Evolutionary conservation across 345 rosid genomes (phyloP), one percentile per base, ranked within the genome.

Genomic region (Diplotaxis tenuifolia): DNA sequence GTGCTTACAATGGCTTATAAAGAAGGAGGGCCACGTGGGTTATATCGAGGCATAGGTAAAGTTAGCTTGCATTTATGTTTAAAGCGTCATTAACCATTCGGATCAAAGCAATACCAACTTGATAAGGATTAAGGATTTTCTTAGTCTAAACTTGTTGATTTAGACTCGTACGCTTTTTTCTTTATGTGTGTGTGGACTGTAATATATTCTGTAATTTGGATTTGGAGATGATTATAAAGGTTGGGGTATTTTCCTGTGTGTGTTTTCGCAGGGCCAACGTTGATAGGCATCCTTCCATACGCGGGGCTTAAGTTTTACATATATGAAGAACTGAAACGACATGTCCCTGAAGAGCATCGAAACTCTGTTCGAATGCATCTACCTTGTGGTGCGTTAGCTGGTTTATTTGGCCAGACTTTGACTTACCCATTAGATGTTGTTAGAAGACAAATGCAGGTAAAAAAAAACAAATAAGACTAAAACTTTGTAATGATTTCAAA

Each of bases 391-490:
- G 99, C 93, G 19, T 69, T 92, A 23, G 99, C 99, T 77, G 99
- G 97, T 65, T 80, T 95, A 72, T 78, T 95, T 63, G 99, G 99
- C 59, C 99, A 95, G 82, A 92, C 96, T 57, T 75, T 92, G 34
- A 95, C 99, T 19, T 95, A 95, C 77, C 97, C 99, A 10, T 75
- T 95, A 71, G 96, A 95, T 84, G 99, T 90, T 74, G 97, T 95
- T 31, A 84, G 97, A 80, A 85, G 99, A 75, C 99, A 95, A 83
- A 95, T 95, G 99, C 99, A 92, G 96, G 97, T 95, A 47, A 18
- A 52, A 20, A 15, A 70, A 75, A 22, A 18, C 2, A 38, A 60
- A 60, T 31, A 67, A 29, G 12, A 38, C 27, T 68, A 9, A 8
- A 23, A 57, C 36, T 32, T 73, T 8, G 31, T 55, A 62, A 31